Conservation (phyloP, 2,329 filamentous ascomycete genomes). For the Aspergillus tanneri region DNA sequence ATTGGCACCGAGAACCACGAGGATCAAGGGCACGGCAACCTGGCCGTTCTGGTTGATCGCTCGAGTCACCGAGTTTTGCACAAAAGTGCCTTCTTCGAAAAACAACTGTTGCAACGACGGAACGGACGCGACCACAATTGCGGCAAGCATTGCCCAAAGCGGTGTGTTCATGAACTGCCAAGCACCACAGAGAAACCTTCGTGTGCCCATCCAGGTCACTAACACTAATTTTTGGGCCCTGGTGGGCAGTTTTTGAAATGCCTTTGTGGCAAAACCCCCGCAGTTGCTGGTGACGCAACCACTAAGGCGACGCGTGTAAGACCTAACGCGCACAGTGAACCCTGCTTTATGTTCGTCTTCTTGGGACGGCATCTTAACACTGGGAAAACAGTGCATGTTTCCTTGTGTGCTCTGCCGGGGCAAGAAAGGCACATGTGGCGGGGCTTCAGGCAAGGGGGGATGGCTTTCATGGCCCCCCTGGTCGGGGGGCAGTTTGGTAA, state of each 20-base stretch:
- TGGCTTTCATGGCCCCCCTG: conserved; percentile 23
- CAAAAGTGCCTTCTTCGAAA: conserved; percentile 83
- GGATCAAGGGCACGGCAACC: conserved; percentile 90
- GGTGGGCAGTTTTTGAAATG: conserved; percentile 54
- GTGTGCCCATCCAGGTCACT: conserved; percentile 40
- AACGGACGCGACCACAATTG: conserved; percentile 87
- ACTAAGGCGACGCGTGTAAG: conserved; percentile 22
- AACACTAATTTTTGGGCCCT: conserved; percentile 53
- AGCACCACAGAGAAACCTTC: conserved; percentile 63
- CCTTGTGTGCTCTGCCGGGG: conserved; percentile 45
- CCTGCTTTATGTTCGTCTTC: conserved; percentile 29
- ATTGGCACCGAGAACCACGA: conserved; percentile 93
- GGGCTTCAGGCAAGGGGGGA: conserved; percentile 29
- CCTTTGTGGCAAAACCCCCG: conserved; percentile 21
- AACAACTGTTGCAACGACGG: conserved; percentile 79
- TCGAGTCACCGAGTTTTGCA: conserved; percentile 88
- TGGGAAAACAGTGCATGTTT: conserved; percentile 61
- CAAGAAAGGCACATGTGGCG: conserved; percentile 38
- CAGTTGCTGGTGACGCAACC: conserved; percentile 21
- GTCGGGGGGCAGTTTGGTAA: conserved; percentile 33
- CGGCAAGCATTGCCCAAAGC: conserved; percentile 91
- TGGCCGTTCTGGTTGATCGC: conserved; percentile 81
- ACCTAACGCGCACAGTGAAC: conserved; percentile 29
- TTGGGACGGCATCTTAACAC: conserved; percentile 33
- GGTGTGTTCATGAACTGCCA: conserved; percentile 99